Evolutionary conservation across 2,329 filamentous ascomycete species (phyloP), one percentile per base, ranked within the genome.

Genomic region (Sporothrix curviconia): DNA sequence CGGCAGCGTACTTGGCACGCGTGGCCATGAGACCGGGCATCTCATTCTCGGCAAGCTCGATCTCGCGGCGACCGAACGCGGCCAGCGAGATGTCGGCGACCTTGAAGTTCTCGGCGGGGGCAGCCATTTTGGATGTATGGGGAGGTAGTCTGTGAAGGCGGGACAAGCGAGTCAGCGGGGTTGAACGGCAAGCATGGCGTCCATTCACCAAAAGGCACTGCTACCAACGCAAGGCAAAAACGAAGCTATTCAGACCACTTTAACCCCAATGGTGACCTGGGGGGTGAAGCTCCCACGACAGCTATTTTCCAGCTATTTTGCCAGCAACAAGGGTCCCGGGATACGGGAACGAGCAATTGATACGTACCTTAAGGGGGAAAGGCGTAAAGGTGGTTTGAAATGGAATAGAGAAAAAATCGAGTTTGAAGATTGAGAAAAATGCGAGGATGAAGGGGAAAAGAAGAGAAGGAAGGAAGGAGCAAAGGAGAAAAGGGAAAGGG

Each of bases 21-120:
- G 92, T 97, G 71, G 89, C 84, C 89, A 99, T 95, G 68, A 99
- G 86, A 85, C 94, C 92, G 65, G 92, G 92, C 92, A 96, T 96
- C 82, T 91, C 87, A 73, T 90, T 86, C 77, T 97, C 92, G 70
- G 94, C 92, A 72, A 97, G 85, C 79, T 96, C 92, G 71, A 99
- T 96, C 86, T 99, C 94, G 78, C 92, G 92, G 79, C 94, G 92
- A 78, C 94, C 94, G 73, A 99, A 97, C 77, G 94, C 94, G 73
- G 94, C 92, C 74, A 97, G 87, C 74, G 88, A 90, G 75, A 97
- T 89, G 84, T 97, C 94, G 72, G 92, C 91, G 80, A 99, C 92
- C 89, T 96, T 96, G 87, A 90, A 95, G 78, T 89, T 92, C 77
- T 86, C 79, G 73, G 91, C 91, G 78, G 91, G 91, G 70, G 89